Base-by-base conservation (phyloP, 2,329 filamentous ascomycete species). In the Ceratocystis huliohia region DNA sequence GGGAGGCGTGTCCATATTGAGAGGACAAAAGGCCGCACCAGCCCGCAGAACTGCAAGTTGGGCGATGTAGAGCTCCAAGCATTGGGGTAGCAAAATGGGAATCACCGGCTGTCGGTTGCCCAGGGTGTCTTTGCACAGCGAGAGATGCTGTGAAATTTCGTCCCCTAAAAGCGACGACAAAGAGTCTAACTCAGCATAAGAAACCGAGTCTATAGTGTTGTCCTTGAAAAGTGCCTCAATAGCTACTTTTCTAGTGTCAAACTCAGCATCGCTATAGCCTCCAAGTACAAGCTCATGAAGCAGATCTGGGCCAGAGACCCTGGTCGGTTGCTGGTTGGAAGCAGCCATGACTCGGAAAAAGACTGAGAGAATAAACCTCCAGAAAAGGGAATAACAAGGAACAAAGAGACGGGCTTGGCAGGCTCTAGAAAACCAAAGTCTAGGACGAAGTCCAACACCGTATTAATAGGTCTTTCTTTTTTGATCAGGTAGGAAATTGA, bases 21-120 rank as follows among this genome's bases (percentile, higher is more conserved):
- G 77, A 0, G 92, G 91, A 70, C 91, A 96, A 71, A 96, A 96
- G 0, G 90, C 90, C 45, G 83, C 89, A 5, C 92, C 92, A 13
- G 86, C 85, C 74, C 92, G 91, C 61, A 96, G 78, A 65, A 93
- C 83, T 2, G 87, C 91, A 57, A 96, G 75, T 69, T 89, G 82
- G 1, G 89, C 81, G 66, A 94, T 80, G 74, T 96, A 96, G 28
- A 96, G 80, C 61, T 86, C 81, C 8, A 87, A 84, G 15, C 84
- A 88, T 75, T 96, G 92, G 1, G 88, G 86, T 17, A 95, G 75
- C 22, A 96, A 80, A 1, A 96, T 77, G 0, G 92, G 91, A 46
- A 96, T 80, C 45, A 96, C 75, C 2, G 56, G 56, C 56, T 59
- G 56, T n/a, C 22, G 56, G 25, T n/a, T 17, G 17, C 17, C 22